phyloP scores from a whole-genome alignment of 495 filamentous ascomycete genomes.

The Penicillium egyptiacum region DNA sequence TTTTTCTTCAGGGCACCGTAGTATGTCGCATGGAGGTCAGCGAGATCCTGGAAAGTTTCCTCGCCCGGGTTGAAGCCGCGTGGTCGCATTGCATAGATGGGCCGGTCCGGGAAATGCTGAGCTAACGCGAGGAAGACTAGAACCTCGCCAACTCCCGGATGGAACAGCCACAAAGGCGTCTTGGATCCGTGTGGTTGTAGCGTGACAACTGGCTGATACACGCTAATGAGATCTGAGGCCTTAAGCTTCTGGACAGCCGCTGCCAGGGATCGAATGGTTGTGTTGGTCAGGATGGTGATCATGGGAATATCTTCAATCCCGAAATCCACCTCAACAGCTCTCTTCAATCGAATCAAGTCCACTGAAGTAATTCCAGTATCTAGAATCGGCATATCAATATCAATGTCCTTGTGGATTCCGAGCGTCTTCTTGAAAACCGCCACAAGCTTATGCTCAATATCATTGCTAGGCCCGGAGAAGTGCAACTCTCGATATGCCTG shows the following conservation, averaged over 20 bases:
- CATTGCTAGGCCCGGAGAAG: background rate
- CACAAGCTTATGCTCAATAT: background rate
- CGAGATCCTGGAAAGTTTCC: background rate
- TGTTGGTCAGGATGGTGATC: constrained; percentile 3
- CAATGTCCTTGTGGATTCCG: background rate
- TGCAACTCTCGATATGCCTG: background rate
- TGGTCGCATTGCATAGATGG: constrained; percentile 51
- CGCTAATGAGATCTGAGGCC: background rate
- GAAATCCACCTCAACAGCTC: background rate
- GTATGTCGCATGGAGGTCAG: background rate
- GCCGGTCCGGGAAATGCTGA: constrained; percentile 44
- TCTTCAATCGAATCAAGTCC: constrained; percentile 2
- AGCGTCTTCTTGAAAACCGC: background rate
- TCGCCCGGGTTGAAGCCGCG: constrained; percentile 12
- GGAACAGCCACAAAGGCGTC: constrained; percentile 53
- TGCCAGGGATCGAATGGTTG: background rate
- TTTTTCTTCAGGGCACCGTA: background rate
- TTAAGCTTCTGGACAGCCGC: background rate
- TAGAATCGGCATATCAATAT: background rate
- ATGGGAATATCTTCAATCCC: constrained; percentile 6
- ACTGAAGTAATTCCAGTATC: background rate
- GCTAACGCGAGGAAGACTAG: constrained; percentile 53
- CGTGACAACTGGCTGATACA: background rate
- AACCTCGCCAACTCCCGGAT: constrained; percentile 55
- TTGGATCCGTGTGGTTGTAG: constrained; percentile 33